Base-by-base conservation (phyloP, 176 grass and related monocot genomes). In the Eleusine indica region DNA sequence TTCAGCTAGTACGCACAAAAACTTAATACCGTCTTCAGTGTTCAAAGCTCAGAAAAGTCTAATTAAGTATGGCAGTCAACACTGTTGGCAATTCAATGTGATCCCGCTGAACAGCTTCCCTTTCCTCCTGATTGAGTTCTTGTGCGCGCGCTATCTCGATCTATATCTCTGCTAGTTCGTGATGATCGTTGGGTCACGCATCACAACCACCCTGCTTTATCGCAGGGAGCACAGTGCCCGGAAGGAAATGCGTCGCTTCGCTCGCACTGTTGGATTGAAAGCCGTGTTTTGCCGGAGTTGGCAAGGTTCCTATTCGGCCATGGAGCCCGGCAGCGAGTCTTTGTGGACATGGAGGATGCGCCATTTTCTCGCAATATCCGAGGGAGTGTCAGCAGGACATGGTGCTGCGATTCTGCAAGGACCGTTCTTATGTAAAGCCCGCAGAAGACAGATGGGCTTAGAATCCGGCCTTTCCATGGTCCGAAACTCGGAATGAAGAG, bases 1-100 rank as follows among this genome's bases (percentile, higher is more conserved):
- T 56, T 19, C 17, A 56, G 6, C 32, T 35, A 35, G 32, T 10
- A 47, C 1, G 21, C 9, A 25, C 58, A 62, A 22, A 2, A 60
- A 60, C 70, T 48, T 25, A 43, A 40, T 43, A 71, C 43, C 30
- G 11, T 15, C 29, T 63, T 51, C 22, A 46, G 30, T 40, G 14
- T 18, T 52, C 12, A 17, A 16, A 35, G 46, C 21, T 10, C 4
- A n/a, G 21, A 21, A 18, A 54, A 54, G 15, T 28, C 10, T 15
- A 82, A 51, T 51, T 29, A 60, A 43, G 42, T 2, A 46, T 75
- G 29, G 0, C 15, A 78, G 67, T 82, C 68, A 40, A 0, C 15
- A 78, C 74, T 82, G 86, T 83, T 66, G 6, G 35, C 14, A 0
- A 18, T 56, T 88, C 17, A 83, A 64, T 63, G 80, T 30, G 56